Conservation (phyloP, 768 basidiomycete species). For the Tulasnella sp. region DNA sequence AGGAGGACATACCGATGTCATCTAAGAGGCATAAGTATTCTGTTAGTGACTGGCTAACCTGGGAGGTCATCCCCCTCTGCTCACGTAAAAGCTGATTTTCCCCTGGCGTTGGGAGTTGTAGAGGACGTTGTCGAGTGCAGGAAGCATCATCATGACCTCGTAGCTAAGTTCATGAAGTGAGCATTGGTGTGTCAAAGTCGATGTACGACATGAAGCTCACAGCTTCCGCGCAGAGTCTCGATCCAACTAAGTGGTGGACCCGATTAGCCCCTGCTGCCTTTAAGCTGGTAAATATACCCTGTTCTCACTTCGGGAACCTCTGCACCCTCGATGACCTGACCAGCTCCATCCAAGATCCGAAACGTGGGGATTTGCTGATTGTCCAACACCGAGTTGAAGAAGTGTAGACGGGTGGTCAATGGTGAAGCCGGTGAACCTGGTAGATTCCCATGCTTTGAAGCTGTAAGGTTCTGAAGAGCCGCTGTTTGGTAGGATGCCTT, state of each 20-base stretch:
- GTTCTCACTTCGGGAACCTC: constrained; percentile 59
- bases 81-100: constrained; percentile 80
- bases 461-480: constrained; percentile 5
- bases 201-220: constrained; percentile 27
- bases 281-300: neutral
- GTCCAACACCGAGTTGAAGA: constrained; percentile 67
- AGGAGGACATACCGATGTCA: constrained; percentile 57
- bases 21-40: constrained; percentile 33
- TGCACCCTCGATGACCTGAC: constrained; percentile 60
- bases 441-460: constrained; percentile 14
- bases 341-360: constrained; percentile 72
- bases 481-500: constrained; percentile 12
- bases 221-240: constrained; percentile 53
- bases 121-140: constrained; percentile 75
- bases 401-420: constrained; percentile 56
- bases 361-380: constrained; percentile 70
- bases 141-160: constrained; percentile 54
- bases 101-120: constrained; percentile 92
- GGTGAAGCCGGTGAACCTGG: constrained; percentile 34
- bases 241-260: constrained; percentile 42
- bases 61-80: constrained; percentile 23
- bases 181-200: neutral
- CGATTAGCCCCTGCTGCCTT: neutral
- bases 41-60: neutral
- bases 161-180: neutral